Percentiles rank a stretch among this genome's conserved stretches.
These are phyloP conservation scores for Chlorella sp. DNA, from an alignment of 139 green algal genomes.

Conservation along the genomic window DNA sequence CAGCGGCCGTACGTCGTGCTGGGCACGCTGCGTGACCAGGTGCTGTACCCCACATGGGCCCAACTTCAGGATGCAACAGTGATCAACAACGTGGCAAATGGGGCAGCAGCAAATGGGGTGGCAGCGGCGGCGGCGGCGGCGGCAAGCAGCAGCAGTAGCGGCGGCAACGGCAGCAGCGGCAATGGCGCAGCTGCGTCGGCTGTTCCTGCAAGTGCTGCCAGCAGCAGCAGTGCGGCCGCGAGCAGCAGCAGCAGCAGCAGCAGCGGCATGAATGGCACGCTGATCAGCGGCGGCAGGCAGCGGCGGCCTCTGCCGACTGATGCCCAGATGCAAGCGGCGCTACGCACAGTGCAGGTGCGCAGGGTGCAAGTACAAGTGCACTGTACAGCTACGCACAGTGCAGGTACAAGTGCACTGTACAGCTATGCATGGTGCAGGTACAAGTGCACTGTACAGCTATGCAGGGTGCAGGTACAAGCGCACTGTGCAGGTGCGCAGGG, in stretches of 20 bases:
- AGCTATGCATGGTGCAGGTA: too few species aligned
- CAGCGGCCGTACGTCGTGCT: conserved; percentile 98
- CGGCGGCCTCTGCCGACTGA: conserved; percentile 66
- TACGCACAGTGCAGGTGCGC: conserved; percentile 63
- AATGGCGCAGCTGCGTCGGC: neutral
- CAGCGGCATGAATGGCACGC: neutral
- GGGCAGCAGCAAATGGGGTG: neutral
- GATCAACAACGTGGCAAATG: neutral
- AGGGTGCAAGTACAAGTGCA: neutral
- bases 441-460: too few species aligned
- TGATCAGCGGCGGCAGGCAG: neutral
- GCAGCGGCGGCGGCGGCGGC: conserved; percentile 3
- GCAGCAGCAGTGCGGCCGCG: neutral
- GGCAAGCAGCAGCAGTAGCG: conserved; percentile 2
- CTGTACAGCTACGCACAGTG: too few species aligned
- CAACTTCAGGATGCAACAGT: neutral
- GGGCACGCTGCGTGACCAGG: conserved; percentile 87
- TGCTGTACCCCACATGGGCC: conserved; percentile 87
- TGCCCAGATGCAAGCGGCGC: conserved; percentile 65
- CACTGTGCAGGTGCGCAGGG: conserved; percentile 54
- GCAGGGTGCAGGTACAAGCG: too few species aligned
- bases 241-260: neutral
- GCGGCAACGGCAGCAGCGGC: conserved; percentile 25
- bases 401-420: too few species aligned
- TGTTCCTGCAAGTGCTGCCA: neutral